These are phyloP conservation scores for Funneliformis mosseae DNA, from an alignment of 192 early-diverging fungal genomes.

Conservation along the genomic window DNA sequence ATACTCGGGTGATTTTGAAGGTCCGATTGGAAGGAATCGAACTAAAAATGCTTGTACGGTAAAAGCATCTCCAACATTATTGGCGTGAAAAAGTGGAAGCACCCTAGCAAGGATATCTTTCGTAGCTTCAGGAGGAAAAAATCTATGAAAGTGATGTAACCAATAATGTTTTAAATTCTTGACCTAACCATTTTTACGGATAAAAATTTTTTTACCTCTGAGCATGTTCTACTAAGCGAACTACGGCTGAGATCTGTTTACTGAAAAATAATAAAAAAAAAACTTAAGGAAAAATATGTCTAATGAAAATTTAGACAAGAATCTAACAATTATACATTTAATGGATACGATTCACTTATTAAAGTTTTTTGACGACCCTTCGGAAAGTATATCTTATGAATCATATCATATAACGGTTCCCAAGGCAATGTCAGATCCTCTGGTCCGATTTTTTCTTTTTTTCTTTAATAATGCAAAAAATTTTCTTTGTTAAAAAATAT, in stretches of 20 bases:
- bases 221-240: slow-evolving; percentile 54
- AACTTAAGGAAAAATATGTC: background rate
- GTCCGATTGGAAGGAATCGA: slow-evolving; percentile 69
- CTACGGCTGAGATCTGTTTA: slow-evolving; percentile 51
- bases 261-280: slow-evolving; percentile 33
- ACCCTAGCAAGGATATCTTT: slow-evolving; percentile 78
- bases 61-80: slow-evolving; percentile 63
- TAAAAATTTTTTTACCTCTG: slow-evolving; percentile 50
- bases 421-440: slow-evolving; percentile 73
- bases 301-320: background rate
- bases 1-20: slow-evolving; percentile 63
- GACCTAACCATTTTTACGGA: slow-evolving; percentile 29
- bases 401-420: slow-evolving; percentile 71
- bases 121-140: slow-evolving; percentile 68
- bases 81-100: slow-evolving; percentile 71
- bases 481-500: background rate
- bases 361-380: slow-evolving; percentile 67
- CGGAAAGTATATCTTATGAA: slow-evolving; percentile 60
- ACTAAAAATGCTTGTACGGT: slow-evolving; percentile 59
- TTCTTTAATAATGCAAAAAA: slow-evolving; percentile 43
- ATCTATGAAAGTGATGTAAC: slow-evolving; percentile 41
- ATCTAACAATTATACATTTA: too few species aligned
- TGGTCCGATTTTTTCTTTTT: slow-evolving; percentile 63
- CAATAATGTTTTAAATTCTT: background rate
- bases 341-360: slow-evolving; percentile 56